A percentile compares a stretch with the other conserved stretches of the same genome.
These are phyloP conservation scores for Boletus speciosus DNA, from an alignment of 768 basidiomycete genomes.

Conservation along the genomic window DNA sequence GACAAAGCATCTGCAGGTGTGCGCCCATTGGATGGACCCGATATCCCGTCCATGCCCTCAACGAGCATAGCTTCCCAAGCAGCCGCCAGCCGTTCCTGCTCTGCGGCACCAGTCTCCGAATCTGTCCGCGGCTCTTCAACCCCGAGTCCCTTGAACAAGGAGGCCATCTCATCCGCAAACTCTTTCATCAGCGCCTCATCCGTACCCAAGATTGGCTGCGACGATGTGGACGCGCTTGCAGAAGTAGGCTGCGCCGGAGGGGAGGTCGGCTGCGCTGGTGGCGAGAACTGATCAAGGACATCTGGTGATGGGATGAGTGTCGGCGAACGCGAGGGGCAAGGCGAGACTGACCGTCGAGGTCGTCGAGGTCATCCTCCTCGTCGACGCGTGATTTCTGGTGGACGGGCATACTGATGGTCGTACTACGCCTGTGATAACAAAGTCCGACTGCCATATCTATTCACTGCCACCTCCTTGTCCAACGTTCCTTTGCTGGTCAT, in stretches of 20 bases:
- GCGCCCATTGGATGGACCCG: slow-evolving; percentile 4
- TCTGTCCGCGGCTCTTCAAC: slow-evolving; percentile 14
- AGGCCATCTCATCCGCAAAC: slow-evolving; percentile 44
- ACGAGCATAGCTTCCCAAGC: slow-evolving; percentile 73
- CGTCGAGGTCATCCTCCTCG: slow-evolving; percentile 40
- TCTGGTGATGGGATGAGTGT: slow-evolving; percentile 32
- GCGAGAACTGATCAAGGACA: slow-evolving; percentile 46
- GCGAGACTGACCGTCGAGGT: slow-evolving; percentile 37
- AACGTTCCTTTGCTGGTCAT: neutral
- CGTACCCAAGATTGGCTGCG: slow-evolving; percentile 8
- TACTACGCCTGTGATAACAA: neutral
- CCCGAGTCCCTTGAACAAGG: slow-evolving; percentile 31
- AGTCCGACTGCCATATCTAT: slow-evolving; percentile 1
- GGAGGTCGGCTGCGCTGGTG: slow-evolving; percentile 12
- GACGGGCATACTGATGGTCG: slow-evolving; percentile 8
- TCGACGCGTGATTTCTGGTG: slow-evolving; percentile 22
- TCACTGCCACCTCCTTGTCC: neutral
- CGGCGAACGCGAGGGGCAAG: neutral
- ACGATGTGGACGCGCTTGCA: slow-evolving; percentile 15
- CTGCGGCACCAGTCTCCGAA: slow-evolving; percentile 12
- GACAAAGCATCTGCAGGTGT: slow-evolving; percentile 2
- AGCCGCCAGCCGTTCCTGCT: slow-evolving; percentile 45
- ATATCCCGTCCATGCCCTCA: slow-evolving; percentile 49
- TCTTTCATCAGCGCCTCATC: slow-evolving; percentile 24
- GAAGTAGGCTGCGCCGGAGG: slow-evolving; percentile 15